These are phyloP conservation scores for Didymosphaeria variabile DNA, from an alignment of 2,329 filamentous ascomycete genomes.

Conservation along the genomic window DNA sequence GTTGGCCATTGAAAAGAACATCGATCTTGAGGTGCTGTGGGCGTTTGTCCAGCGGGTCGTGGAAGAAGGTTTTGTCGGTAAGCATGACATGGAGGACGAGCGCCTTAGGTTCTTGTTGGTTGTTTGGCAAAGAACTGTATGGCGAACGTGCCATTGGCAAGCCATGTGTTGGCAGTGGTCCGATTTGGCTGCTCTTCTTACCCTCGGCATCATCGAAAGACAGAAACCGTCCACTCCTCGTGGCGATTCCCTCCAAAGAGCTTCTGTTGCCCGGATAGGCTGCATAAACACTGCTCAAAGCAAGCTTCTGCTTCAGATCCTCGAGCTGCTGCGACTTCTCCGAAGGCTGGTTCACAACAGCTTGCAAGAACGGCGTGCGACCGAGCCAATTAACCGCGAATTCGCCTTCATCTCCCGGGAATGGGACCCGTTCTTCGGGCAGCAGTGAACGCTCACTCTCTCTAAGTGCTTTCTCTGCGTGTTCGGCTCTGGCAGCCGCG, in stretches of 20 bases:
- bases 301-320: neutral
- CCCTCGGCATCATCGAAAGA: neutral
- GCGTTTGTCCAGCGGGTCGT: constrained; percentile 25
- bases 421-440: constrained; percentile 34
- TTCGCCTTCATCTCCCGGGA: constrained; percentile 34
- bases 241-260: neutral
- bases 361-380: constrained; percentile 44
- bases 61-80: constrained; percentile 40
- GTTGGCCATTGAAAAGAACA: constrained; percentile 58
- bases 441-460: constrained; percentile 27
- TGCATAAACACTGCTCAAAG: neutral
- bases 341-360: constrained; percentile 28
- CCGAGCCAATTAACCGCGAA: constrained; percentile 42
- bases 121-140: neutral
- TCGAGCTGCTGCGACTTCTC: constrained; percentile 4
- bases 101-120: constrained; percentile 25
- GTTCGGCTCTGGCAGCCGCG: constrained; percentile 31
- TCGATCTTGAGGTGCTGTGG: constrained; percentile 56
- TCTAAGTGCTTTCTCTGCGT: constrained; percentile 31
- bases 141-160: neutral
- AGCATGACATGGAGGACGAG: constrained; percentile 45
- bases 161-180: neutral
- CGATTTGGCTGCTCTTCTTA: neutral
- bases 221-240: neutral
- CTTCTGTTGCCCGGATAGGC: neutral